Conservation (phyloP, 345 rosid genomes). For the Citrus trifoliata region DNA sequence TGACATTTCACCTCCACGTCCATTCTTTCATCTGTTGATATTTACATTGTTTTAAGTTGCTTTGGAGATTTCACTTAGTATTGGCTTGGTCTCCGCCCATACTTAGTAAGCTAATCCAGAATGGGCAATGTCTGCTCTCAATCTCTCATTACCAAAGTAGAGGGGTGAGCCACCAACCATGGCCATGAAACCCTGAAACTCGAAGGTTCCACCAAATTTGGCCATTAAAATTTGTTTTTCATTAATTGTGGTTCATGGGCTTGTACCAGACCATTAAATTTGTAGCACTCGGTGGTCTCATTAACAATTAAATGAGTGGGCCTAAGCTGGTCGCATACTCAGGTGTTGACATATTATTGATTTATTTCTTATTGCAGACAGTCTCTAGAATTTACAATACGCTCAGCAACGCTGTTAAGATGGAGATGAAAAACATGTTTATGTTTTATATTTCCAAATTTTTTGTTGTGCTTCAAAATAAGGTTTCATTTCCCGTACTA, state of each 20-base stretch:
- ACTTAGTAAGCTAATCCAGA: too few relatives aligned
- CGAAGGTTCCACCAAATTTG: background rate
- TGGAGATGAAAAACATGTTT: background rate
- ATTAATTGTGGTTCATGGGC: background rate
- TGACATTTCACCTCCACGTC: background rate
- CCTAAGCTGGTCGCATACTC: background rate
- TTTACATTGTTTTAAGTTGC: background rate
- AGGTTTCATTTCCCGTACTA: background rate
- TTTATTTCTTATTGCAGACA: background rate
- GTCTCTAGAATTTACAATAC: background rate
- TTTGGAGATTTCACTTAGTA: background rate
- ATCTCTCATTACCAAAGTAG: too few relatives aligned
- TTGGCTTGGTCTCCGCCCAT: background rate
- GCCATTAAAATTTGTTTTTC: background rate
- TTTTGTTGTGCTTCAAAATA: background rate
- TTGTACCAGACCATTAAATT: background rate
- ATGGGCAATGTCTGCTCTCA: too few relatives aligned
- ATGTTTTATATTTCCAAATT: background rate
- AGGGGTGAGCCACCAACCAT: too few relatives aligned
- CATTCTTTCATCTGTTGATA: background rate
- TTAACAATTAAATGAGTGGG: background rate
- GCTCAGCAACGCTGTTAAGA: background rate
- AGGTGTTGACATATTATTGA: background rate
- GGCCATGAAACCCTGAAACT: background rate
- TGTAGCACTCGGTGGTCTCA: background rate